Evolutionary conservation across 75 land plant genomes (phyloP).

Genomic region (Pseudotsuga menziesii): DNA sequence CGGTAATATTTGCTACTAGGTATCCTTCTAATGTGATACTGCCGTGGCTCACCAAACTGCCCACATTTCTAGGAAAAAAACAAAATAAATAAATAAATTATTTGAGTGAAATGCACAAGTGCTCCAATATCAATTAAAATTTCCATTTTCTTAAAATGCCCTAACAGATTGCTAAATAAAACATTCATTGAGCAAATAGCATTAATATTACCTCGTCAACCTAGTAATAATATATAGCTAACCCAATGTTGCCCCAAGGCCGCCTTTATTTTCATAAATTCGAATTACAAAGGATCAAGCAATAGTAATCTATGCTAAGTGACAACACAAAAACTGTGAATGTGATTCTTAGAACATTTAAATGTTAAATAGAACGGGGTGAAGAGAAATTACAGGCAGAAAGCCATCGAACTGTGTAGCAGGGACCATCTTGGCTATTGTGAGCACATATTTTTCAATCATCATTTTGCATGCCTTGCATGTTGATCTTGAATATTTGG

Average conservation of each 20-base stretch:
- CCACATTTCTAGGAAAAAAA: too few relatives aligned
- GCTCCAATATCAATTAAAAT: neutral
- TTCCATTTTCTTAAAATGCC: neutral
- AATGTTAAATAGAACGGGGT: too few relatives aligned
- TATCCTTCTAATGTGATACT: too few relatives aligned
- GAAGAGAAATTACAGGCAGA: conserved; percentile 59
- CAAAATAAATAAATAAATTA: too few relatives aligned
- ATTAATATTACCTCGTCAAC: neutral
- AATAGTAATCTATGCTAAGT: neutral
- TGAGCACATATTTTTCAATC: conserved; percentile 64
- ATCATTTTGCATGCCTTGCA: conserved; percentile 72
- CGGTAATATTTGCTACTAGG: too few relatives aligned
- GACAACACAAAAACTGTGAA: neutral
- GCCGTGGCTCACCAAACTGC: too few relatives aligned
- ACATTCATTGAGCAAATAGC: neutral
- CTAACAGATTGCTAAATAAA: neutral
- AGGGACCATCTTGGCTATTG: conserved; percentile 76
- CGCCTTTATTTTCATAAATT: neutral
- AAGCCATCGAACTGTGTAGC: conserved; percentile 81
- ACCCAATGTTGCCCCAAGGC: neutral
- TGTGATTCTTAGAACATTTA: too few relatives aligned
- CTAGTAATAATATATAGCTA: neutral
- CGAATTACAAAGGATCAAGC: neutral
- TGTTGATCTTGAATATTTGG: conserved; percentile 75
- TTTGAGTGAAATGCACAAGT: neutral